Percentiles rank a stretch among this genome's conserved stretches.
Evolutionary conservation across 2,329 filamentous ascomycete genomes (phyloP).

Genomic region (Diplodia sapinea): DNA sequence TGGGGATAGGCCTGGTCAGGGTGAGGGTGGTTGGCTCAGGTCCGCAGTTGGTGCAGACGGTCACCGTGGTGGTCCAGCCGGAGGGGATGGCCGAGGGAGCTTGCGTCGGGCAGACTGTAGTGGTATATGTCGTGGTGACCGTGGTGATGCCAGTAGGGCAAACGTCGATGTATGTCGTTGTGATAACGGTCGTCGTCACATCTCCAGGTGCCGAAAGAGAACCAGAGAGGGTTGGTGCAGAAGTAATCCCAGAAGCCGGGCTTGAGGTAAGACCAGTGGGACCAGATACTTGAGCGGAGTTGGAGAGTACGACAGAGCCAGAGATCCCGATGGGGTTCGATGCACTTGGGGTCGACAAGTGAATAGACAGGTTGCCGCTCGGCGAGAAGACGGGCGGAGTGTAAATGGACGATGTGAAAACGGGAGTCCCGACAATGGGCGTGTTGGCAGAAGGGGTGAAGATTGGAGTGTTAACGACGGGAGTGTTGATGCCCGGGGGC

Average conservation of each 20-base stretch:
- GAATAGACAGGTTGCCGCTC: not conserved
- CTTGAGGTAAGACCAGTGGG: not conserved
- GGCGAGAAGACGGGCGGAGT: slow-evolving; percentile 1
- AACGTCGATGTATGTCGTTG: slow-evolving; percentile 42
- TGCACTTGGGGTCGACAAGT: not conserved
- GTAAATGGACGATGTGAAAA: not conserved
- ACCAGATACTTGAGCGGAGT: slow-evolving; percentile 3
- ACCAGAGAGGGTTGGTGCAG: not conserved
- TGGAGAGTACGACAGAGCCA: not conserved
- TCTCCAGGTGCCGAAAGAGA: not conserved
- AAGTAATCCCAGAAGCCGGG: not conserved
- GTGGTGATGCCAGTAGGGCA: slow-evolving; percentile 46
- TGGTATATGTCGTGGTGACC: slow-evolving; percentile 39
- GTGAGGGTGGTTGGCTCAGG: slow-evolving; percentile 39
- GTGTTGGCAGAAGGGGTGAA: not conserved
- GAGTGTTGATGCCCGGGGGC: not conserved
- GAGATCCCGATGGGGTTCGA: not conserved
- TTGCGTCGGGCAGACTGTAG: slow-evolving; percentile 34
- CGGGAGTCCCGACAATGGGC: not conserved
- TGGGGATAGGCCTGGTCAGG: slow-evolving; percentile 33
- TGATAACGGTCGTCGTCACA: slow-evolving; percentile 35
- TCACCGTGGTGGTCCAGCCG: slow-evolving; percentile 41
- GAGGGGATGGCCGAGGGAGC: slow-evolving; percentile 33
- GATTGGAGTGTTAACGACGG: not conserved
- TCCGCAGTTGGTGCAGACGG: slow-evolving; percentile 40